Evolutionary conservation across 768 basidiomycete genomes (phyloP).

Genomic region (Nevesoporus exiguus): DNA sequence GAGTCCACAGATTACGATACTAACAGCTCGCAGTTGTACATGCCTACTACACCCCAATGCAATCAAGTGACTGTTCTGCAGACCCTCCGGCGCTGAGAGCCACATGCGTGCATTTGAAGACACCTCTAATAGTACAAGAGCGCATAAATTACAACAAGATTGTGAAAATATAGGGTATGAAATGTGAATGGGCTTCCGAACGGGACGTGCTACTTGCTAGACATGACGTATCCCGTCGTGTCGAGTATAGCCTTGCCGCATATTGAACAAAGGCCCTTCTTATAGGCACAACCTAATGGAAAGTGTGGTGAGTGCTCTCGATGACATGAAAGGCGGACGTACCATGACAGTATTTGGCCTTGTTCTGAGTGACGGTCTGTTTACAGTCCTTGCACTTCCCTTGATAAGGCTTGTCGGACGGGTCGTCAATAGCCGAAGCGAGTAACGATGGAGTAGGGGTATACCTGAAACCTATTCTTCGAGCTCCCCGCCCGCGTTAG

Average conservation of each 20-base stretch:
- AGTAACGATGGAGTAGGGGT: conserved; percentile 24
- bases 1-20: neutral
- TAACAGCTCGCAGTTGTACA: neutral
- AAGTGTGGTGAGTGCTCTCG: conserved; percentile 4
- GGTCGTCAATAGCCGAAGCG: neutral
- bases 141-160: conserved; percentile 12
- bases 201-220: conserved; percentile 53
- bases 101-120: neutral
- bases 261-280: conserved; percentile 82
- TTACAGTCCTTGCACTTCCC: conserved; percentile 88
- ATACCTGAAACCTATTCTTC: conserved; percentile 74
- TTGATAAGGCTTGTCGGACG: conserved; percentile 64
- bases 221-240: conserved; percentile 82
- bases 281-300: conserved; percentile 75
- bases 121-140: neutral
- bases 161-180: conserved; percentile 20
- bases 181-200: neutral
- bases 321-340: conserved; percentile 22
- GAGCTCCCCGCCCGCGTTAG: conserved; percentile 64
- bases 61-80: too few species aligned
- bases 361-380: conserved; percentile 78
- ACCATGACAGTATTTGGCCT: conserved; percentile 89
- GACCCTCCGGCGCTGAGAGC: too few species aligned
- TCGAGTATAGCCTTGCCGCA: conserved; percentile 86
- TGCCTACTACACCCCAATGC: neutral